Evolutionary conservation across 768 basidiomycete species (phyloP).

Genomic region (Cystobasidium ongulense): DNA sequence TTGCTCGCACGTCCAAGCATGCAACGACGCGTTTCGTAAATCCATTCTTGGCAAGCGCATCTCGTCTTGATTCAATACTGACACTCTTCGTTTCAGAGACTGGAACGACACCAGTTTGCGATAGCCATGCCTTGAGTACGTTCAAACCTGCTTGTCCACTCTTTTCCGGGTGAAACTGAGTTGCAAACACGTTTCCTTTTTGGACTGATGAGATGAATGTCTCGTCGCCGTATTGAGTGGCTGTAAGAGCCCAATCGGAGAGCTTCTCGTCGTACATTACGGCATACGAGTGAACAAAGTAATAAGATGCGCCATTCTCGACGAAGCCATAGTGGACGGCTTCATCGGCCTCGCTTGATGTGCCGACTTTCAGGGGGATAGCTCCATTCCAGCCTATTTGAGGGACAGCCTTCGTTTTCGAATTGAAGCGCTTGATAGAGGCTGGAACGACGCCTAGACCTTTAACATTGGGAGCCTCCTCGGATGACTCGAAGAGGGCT

Average conservation of each 20-base stretch:
- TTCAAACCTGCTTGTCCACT: constrained; percentile 77
- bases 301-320: constrained; percentile 60
- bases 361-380: constrained; percentile 33
- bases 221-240: constrained; percentile 90
- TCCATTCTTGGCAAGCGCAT: constrained; percentile 47
- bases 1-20: constrained; percentile 93
- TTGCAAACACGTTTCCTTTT: constrained; percentile 75
- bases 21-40: constrained; percentile 92
- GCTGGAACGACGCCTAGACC: constrained; percentile 82
- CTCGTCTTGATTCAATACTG: constrained; percentile 2
- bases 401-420: constrained; percentile 66
- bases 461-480: constrained; percentile 59
- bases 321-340: constrained; percentile 48
- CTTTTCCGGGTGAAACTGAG: constrained; percentile 98
- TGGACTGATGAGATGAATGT: constrained; percentile 77
- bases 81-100: neutral
- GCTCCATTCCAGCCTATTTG: constrained; percentile 91
- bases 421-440: constrained; percentile 64
- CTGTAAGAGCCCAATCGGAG: constrained; percentile 68
- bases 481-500: constrained; percentile 77
- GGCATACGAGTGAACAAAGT: constrained; percentile 94
- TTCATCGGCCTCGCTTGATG: constrained; percentile 46
- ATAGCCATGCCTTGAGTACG: constrained; percentile 71
- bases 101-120: constrained; percentile 30
- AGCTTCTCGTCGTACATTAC: constrained; percentile 61